Evolutionary conservation across 2,329 filamentous ascomycete species (phyloP), one percentile per base, ranked within the genome.

Genomic region (Cordyceps pruinosa): DNA sequence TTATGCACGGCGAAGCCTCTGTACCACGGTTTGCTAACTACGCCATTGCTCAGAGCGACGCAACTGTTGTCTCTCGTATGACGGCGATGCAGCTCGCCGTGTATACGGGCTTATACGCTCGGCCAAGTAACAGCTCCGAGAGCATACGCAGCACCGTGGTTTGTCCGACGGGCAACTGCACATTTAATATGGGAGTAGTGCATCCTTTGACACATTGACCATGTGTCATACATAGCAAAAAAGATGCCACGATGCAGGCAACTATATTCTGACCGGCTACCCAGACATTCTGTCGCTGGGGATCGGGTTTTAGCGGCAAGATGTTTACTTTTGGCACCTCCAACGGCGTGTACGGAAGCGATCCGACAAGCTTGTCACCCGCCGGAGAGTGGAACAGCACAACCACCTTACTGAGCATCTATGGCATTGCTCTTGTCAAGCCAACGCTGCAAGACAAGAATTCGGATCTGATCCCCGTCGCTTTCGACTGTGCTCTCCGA

Each of bases 81-180:
- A 17, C 34, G 25, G n/a, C 9, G n/a, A 51, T 51, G 48, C 48
- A 51, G 37, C n/a, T 39, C 19, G 48, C 48, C 12, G 32, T 35
- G 15, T 50, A 19, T 9, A 37, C 21, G 15, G 47, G 47, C 47
- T 37, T 50, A 21, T 50, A 50, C 32, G 21, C 15, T 9, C 47
- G 17, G 32, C 47, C 47, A 37, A 37, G 4, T 5, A 41, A 51
- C 34, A 37, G 30, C 19, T 51, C 48, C 9, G n/a, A 51, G 19
- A 25, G 19, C 19, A 51, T 51, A 13, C 15, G 17, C 30, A 15
- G 21, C 13, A 19, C 37, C 9, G 34, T 51, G 4, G 17, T 19
- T 17, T 51, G 48, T 51, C 48, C 48, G 9, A 51, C 48, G 23
- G 48, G 48, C 10, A 51, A 51, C 39, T 42, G 39, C 39, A 42